Conservation (phyloP, 106 monocot species). For the Chionographis japonica region DNA sequence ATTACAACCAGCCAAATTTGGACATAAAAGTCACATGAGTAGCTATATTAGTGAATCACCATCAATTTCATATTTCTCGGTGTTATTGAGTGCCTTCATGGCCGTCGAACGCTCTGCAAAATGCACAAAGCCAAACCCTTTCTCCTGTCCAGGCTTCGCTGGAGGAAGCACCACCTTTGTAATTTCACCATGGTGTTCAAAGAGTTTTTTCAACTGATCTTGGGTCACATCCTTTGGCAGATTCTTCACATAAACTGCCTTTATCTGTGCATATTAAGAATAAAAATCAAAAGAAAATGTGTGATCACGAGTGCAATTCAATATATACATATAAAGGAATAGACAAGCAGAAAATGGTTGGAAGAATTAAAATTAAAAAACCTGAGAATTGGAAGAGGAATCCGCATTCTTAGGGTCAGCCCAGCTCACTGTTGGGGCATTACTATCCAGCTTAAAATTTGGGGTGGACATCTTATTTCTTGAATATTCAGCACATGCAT, state of each 20-base stretch:
- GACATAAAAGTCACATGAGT: not conserved
- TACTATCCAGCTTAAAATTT: slow-evolving; percentile 77
- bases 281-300: not conserved
- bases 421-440: slow-evolving; percentile 92
- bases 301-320: not conserved
- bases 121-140: slow-evolving; percentile 91
- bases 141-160: slow-evolving; percentile 79
- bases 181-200: slow-evolving; percentile 85
- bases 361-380: not conserved
- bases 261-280: slow-evolving; percentile 41
- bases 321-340: not conserved
- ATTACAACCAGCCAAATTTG: not conserved
- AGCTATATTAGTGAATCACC: slow-evolving; percentile 27
- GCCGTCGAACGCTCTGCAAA: slow-evolving; percentile 71
- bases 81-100: slow-evolving; percentile 77
- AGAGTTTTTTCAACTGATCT: slow-evolving; percentile 68
- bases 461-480: slow-evolving; percentile 74
- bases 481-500: slow-evolving; percentile 92
- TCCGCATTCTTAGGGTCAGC: slow-evolving; percentile 76
- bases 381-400: slow-evolving; percentile 65
- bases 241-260: slow-evolving; percentile 94
- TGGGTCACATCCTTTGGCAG: slow-evolving; percentile 79
- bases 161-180: slow-evolving; percentile 78
- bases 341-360: no score
- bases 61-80: slow-evolving; percentile 88